Evolutionary conservation across 345 rosid genomes (phyloP), one percentile per base, ranked within the genome.

Genomic region (Populus simonii): DNA sequence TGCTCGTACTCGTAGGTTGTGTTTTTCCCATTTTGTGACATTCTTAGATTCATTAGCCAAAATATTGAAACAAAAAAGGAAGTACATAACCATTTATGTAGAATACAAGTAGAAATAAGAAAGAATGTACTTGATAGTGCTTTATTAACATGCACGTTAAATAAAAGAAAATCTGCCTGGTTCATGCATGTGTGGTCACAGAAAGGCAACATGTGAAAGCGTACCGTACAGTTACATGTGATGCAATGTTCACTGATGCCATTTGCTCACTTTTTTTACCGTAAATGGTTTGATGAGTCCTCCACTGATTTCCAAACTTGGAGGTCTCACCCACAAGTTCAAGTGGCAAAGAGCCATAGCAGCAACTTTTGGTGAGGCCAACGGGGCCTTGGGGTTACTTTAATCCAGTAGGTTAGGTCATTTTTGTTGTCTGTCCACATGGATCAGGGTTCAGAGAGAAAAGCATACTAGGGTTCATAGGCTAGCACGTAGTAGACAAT

Each of bases 401-500:
- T 76, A 80, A 72, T 22, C 71, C 39, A 66, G 70, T 65, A 77
- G 85, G 82, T 70, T 47, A 59, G 86, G 86, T 73, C 81, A 74
- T 61, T 78, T 43, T 10, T 73, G 74, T 78, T 70, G 82, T 72
- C 80, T n/a, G 70, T 51, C 74, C 88, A 79, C 86, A 80, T 80
- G 85, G 82, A 45, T 74, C 8, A 73, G 35, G 70, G 57, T 38
- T 41, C 17, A 4, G 23, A 10, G 15, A 49, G 68, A 49, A 27
- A 49, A n/a, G 25, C 9, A 66, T 12, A 16, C 49, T 45, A 77
- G 74, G 55, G 36, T 38, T 80, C 59, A 20, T 57, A 53, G 82
- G 73, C 4, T 27, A 76, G 88, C 86, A 70, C 81, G 80, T 76
- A 84, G 81, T 87, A 84, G 88, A 89, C 89, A 86, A 79, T 72